phyloP scores from a whole-genome alignment of 1,284 basidiomycete species.

The Melampsora americana region DNA sequence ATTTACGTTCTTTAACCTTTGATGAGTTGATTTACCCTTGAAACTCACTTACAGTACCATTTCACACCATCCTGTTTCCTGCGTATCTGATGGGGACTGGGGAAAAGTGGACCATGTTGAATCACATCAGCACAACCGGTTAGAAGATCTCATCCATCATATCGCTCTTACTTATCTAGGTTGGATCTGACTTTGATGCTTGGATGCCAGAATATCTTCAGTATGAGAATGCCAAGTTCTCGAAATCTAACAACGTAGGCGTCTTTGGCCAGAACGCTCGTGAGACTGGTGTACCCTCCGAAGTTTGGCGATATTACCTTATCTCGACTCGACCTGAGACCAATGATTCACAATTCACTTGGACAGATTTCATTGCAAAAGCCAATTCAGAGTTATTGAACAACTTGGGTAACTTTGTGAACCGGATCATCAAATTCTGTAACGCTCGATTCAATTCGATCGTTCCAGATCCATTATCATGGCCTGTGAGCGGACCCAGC shows the following conservation, averaged over 20 bases:
- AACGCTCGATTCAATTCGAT: slow-evolving; percentile 26
- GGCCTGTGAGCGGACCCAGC: slow-evolving; percentile 25
- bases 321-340: slow-evolving; percentile 90
- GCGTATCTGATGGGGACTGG: slow-evolving; percentile 85
- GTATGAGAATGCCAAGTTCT: slow-evolving; percentile 98
- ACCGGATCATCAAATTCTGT: slow-evolving; percentile 62
- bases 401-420: slow-evolving; percentile 98
- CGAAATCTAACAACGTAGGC: slow-evolving; percentile 92
- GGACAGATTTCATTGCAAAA: slow-evolving; percentile 88
- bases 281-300: slow-evolving; percentile 84
- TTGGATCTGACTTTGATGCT: neutral
- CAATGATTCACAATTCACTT: slow-evolving; percentile 92
- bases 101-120: slow-evolving; percentile 85
- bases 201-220: slow-evolving; percentile 80
- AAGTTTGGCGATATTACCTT: slow-evolving; percentile 97
- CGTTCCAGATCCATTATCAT: slow-evolving; percentile 36
- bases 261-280: slow-evolving; percentile 94
- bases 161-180: slow-evolving; percentile 26
- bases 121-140: slow-evolving; percentile 95
- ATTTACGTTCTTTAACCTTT: slow-evolving; percentile 44
- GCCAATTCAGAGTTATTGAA: slow-evolving; percentile 94
- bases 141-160: slow-evolving; percentile 22
- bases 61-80: slow-evolving; percentile 96
- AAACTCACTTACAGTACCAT: slow-evolving; percentile 68
- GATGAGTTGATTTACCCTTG: neutral